Conservation (phyloP, 257 asterid genomes). For the Verbascum thapsus region DNA sequence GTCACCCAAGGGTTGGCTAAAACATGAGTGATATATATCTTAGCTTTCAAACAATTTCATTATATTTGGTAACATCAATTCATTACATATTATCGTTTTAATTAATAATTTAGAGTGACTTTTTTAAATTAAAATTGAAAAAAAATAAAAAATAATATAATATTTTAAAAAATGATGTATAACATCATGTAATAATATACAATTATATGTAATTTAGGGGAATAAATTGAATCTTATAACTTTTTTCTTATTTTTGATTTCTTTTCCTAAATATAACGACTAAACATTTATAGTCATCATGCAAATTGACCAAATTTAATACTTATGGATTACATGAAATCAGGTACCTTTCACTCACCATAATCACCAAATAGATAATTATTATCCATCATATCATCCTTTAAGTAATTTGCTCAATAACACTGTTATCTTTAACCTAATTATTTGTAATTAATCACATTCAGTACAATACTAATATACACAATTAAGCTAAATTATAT, state of each 20-base stretch:
- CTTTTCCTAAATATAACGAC: not conserved
- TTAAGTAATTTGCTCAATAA: too few relatives aligned
- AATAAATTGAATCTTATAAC: not conserved
- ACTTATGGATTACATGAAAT: not conserved
- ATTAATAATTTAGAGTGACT: not conserved
- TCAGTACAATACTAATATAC: too few relatives aligned
- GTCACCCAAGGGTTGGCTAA: slow-evolving; percentile 38
- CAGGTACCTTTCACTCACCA: not conserved
- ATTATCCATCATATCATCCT: too few relatives aligned
- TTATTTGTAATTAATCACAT: too few relatives aligned
- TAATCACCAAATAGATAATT: slow-evolving; percentile 9
- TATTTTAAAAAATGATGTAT: not conserved
- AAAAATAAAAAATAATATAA: too few relatives aligned
- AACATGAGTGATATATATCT: slow-evolving; percentile 31
- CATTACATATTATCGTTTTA: slow-evolving; percentile 44
- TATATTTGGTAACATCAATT: slow-evolving; percentile 24
- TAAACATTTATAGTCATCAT: slow-evolving; percentile 22
- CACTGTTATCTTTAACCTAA: too few relatives aligned
- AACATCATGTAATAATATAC: too few relatives aligned
- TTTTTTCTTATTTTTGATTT: not conserved
- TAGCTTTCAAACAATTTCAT: slow-evolving; percentile 53
- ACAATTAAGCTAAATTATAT: too few relatives aligned
- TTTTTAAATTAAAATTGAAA: not conserved
- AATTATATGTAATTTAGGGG: too few relatives aligned
- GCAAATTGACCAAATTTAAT: not conserved